Evolutionary conservation across 306 rosid species (phyloP), one percentile per base, ranked within the genome.

Genomic region (Quercus gilva): DNA sequence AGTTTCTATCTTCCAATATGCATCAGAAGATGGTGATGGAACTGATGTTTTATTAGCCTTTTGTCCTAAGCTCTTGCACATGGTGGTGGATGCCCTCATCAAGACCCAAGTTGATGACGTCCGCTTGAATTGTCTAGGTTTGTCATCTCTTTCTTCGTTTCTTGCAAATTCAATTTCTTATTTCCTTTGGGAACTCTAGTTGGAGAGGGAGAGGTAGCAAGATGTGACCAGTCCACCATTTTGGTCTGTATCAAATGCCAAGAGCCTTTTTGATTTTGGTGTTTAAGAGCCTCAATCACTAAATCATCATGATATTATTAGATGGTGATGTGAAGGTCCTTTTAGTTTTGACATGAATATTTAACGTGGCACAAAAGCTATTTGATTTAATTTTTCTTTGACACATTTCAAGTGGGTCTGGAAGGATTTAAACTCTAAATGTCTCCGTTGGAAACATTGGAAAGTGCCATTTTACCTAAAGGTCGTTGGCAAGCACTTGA

Each of bases 71-170:
- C 85, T 95, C 69, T 72, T 91, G 85, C 83, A 83, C 87, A 77
- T 95, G 77, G 82, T 92, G 82, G 77, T 85, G 82, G 94, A 95
- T 80, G 94, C 89, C 64, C 94, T 95, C 41, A 78, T 85, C 87
- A 95, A 95, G 91, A 89, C 95, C 74, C 94, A 92, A 79, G 86
- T 80, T 49, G 93, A 91, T 76, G 98, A 95, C 81, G 96, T 91
- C 74, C 92, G 94, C 73, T 88, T 91, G 87, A 95, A 95, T 76
- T 92, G 98, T 80, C 76, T 95, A 77, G 99, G 99, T 95, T 63
- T 14, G 93, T 23, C 55, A 55, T 61, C 31, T 45, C 26, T 69
- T 81, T 43, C 18, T 74, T 77, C 70, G 70, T 71, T 74, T 43
- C 53, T 76, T 69, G 69, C 23, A 63, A 14, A 53, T 71, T 74